These are phyloP conservation scores for Pisolithus orientalis DNA, from an alignment of 768 basidiomycete genomes.

Conservation along the genomic window DNA sequence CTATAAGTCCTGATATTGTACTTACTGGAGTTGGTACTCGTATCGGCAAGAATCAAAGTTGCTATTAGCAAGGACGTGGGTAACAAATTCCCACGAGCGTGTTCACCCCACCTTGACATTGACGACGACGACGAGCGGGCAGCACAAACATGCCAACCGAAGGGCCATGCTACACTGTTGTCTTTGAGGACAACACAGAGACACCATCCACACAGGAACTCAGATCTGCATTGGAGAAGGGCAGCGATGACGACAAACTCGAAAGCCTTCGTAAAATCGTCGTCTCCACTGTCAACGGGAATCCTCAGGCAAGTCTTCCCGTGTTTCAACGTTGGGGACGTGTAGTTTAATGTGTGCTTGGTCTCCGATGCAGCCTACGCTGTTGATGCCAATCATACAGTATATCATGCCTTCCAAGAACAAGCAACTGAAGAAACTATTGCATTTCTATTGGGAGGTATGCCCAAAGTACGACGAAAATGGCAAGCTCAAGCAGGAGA, in stretches of 20 bases:
- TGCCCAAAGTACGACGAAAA: constrained; percentile 97
- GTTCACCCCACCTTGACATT: background rate
- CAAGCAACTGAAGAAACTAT: constrained; percentile 93
- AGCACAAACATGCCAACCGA: constrained; percentile 36
- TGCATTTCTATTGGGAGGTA: constrained; percentile 96
- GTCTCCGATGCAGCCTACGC: constrained; percentile 52
- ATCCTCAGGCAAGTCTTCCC: constrained; percentile 64
- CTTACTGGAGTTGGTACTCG: no score
- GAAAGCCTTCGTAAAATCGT: constrained; percentile 95
- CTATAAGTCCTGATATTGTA: no score
- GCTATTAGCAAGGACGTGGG: constrained; percentile 41
- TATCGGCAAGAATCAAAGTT: no score
- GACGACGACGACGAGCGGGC: constrained; percentile 5
- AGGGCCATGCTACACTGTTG: constrained; percentile 69
- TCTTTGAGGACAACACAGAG: constrained; percentile 68
- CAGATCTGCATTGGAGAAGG: constrained; percentile 82
- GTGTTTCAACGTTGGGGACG: background rate
- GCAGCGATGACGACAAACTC: constrained; percentile 93
- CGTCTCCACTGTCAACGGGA: constrained; percentile 90
- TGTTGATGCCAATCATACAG: constrained; percentile 99
- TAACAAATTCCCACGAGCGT: background rate
- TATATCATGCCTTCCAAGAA: constrained; percentile 92
- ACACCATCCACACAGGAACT: constrained; percentile 79
- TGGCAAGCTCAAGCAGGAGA: constrained; percentile 98
- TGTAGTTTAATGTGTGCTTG: background rate